A percentile compares a stretch with the other conserved stretches of the same genome.
Evolutionary conservation across 2,329 filamentous ascomycete genomes (phyloP).

Genomic region (Diaporthe citriasiana): DNA sequence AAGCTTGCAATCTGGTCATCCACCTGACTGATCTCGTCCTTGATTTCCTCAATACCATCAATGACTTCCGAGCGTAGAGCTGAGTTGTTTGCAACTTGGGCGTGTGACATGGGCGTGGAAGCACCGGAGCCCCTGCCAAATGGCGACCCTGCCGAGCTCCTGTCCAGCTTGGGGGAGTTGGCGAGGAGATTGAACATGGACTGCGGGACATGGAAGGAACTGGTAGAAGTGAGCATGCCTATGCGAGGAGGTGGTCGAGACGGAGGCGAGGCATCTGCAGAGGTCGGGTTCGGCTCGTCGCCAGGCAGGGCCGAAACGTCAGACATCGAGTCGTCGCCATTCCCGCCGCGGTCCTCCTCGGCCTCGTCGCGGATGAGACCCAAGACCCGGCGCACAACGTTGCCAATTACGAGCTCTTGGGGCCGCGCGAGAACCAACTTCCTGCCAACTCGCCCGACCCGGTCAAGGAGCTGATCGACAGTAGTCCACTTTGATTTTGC

Average conservation of each 20-base stretch:
- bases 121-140: constrained; percentile 57
- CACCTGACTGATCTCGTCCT: constrained; percentile 93
- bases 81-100: constrained; percentile 64
- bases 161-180: constrained; percentile 69
- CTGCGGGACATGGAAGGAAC: constrained; percentile 76
- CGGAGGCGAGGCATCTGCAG: constrained; percentile 39
- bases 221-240: constrained; percentile 69
- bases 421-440: constrained; percentile 87
- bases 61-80: constrained; percentile 92
- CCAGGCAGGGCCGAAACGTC: constrained; percentile 53
- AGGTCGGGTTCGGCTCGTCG: constrained; percentile 37
- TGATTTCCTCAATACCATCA: constrained; percentile 93
- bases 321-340: constrained; percentile 72
- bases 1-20: constrained; percentile 93
- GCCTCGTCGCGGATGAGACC: constrained; percentile 93
- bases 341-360: constrained; percentile 79
- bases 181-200: constrained; percentile 93
- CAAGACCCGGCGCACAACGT: constrained; percentile 91
- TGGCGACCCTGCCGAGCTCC: constrained; percentile 59
- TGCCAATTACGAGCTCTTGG: constrained; percentile 91
- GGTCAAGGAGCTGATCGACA: constrained; percentile 82
- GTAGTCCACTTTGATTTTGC: constrained; percentile 84
- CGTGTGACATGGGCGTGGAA: constrained; percentile 52
- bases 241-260: constrained; percentile 58
- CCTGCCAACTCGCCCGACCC: constrained; percentile 83